Evolutionary conservation across 169 alveolate species (phyloP), one percentile per base, ranked within the genome.

Genomic region (Toxoplasma gondii): DNA sequence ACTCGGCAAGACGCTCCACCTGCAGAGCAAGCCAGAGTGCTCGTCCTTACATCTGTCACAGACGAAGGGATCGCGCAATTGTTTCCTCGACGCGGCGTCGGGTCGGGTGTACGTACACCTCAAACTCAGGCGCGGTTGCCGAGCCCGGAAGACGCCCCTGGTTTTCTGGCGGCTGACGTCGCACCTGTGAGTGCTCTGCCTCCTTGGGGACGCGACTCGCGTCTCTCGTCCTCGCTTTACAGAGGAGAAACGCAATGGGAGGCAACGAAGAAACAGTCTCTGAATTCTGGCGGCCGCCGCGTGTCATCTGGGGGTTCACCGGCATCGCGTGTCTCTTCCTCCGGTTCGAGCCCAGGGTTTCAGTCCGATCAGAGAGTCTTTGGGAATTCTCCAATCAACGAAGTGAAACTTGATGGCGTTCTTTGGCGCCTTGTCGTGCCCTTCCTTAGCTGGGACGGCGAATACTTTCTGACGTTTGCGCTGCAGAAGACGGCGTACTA

Each of bases 381-480:
- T 16, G 22, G 74, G 74, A 1, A 16, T 49, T 64, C 86, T 4
- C 45, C 44, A 1, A 4, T 1, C 9, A 1, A 7, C 86, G 43
- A 9, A 10, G 1, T 12, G 29, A 38, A 19, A 19, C 44, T 78
- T 4, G 90, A 82, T 41, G 41, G 12, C 54, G 7, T 17, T 1
- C 36, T 82, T 34, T 82, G 90, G 90, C 93, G 53, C 27, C 29
- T 88, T 16, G 54, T 70, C 7, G 84, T 67, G 4, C 93, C 93
- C 43, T 49, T 88, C 36, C 82, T 88, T 64, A 45, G 82, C 29
- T 88, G 93, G 93, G 93, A 88, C 38, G 93, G 69, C n/a, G 93
- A 88, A n/a, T 88, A 88, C 36, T 88, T 88, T n/a, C 82, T 88
- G 19, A 9, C 64, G 45, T 38, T 41, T 22, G 81, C 93, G 4